Evolutionary conservation across 2,329 filamentous ascomycete species (phyloP), one percentile per base, ranked within the genome.

Genomic region (Nemania serpens): DNA sequence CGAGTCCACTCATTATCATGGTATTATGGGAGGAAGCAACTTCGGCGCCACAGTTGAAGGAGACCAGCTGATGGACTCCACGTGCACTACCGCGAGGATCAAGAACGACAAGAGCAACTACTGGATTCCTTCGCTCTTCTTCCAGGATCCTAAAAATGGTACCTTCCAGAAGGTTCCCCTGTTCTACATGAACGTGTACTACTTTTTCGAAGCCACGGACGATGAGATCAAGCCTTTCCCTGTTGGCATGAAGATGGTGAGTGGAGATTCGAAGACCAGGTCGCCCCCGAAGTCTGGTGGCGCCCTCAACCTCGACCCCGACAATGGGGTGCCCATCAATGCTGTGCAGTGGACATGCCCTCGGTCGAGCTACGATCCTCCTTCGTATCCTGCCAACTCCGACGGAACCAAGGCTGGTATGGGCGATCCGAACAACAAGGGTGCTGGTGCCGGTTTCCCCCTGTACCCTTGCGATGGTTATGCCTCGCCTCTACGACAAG

Each of bases 171-270:
- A 82, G 37, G 90, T 93, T 17, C 81, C 86, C 46, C 77, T 90
- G 63, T 87, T 88, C 70, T 91, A 91, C 73, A 87, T 89, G 84
- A 88, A 88, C 70, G 84, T 84, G 63, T 95, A 95, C 79, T 93
- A 94, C 77, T 88, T 89, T 75, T 88, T 88, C 73, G 85, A 88
- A 67, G 69, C 78, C 45, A 84, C 85, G 67, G 82, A 88, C 65
- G 88, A 91, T 68, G 80, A 87, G 22, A 83, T 91, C 71, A 81
- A 83, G 68, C 81, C 89, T 13, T 93, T 92, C 78, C 91, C 90
- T 11, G 71, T 81, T 10, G 88, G 88, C 18, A 82, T 94, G 67
- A 85, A 87, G 71, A 91, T 94, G 80, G 70, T 93, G 57, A 85
- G 82, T 61, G 91, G 91, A 52, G 81, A 91, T 70, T 76, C 85